Base-by-base conservation (phyloP, 306 rosid species). In the Castanea sativa region DNA sequence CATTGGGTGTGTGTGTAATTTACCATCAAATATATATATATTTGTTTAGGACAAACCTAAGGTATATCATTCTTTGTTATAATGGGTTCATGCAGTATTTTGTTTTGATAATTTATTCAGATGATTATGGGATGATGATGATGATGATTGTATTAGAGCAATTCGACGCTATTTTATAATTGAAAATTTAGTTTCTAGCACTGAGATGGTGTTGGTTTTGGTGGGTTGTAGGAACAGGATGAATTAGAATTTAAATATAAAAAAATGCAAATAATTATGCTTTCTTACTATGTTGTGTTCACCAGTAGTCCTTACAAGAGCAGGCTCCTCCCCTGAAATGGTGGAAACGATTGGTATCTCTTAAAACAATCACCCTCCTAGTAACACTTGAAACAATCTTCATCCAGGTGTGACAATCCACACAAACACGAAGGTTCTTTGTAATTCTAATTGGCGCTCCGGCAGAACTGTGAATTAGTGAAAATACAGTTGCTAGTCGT, bases 301-400 rank as follows among this genome's bases (percentile, higher is more conserved):
- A 91, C 92, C 95, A 91, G 69, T 82, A 82, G 72, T 91, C 89
- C 77, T 89, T 89, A 64, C 95, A 91, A 69, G 88, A 87, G 78
- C 96, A 91, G 25, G 58, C 43, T 19, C 93, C 93, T 30, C 77
- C 83, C 63, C 55, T 76, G 73, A 90, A 86, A 88, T 90, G 92
- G 70, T 90, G 92, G 85, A 89, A 89, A 49, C 90, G 82, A 35
- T 86, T 86, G 63, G 88, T 86, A 81, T 91, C 93, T 78, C 93
- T 84, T 74, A 89, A 76, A 58, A 89, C 83, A 75, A 89, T 72
- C 55, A 60, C 53, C 78, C 96, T 87, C 57, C 67, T 77, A 0
- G 85, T 86, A 30, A 86, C 74, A 61, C 52, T 33, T 33, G 90
- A 89, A 83, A 89, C 90, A 70, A 60, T 61, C 82, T 86, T 91